phyloP scores from a whole-genome alignment of 1,284 basidiomycete species.

The Rhodotorula sp. region DNA sequence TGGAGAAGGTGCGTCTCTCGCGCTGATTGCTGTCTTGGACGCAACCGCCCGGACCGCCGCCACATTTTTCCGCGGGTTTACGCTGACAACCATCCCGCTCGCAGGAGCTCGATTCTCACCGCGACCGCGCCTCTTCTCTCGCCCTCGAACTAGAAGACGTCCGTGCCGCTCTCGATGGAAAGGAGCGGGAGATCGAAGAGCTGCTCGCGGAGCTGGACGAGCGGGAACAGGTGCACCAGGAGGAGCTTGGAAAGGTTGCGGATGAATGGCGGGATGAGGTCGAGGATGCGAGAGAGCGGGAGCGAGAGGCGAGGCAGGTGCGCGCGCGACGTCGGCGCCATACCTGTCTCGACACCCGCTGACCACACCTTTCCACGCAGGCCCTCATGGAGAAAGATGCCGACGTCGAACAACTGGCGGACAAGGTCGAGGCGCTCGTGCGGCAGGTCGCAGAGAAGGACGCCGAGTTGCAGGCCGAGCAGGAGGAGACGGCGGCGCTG shows the following conservation, averaged over 20 bases:
- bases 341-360: not conserved
- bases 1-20: constrained; percentile 47
- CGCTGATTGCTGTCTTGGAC: not conserved
- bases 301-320: constrained; percentile 74
- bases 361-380: not conserved
- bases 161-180: constrained; percentile 73
- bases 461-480: constrained; percentile 66
- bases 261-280: constrained; percentile 75
- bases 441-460: constrained; percentile 72
- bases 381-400: constrained; percentile 62
- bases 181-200: constrained; percentile 75
- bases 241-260: constrained; percentile 63
- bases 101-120: constrained; percentile 62
- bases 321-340: constrained; percentile 46
- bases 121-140: constrained; percentile 71
- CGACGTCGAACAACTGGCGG: constrained; percentile 67
- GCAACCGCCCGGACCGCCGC: not conserved
- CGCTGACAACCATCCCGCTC: too few relatives aligned
- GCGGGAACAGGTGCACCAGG: constrained; percentile 63
- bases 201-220: constrained; percentile 70
- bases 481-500: constrained; percentile 64
- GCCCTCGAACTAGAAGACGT: constrained; percentile 73
- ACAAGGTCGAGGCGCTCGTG: constrained; percentile 68
- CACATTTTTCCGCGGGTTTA: too few relatives aligned
- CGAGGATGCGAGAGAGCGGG: constrained; percentile 65